Evolutionary conservation across 768 basidiomycete genomes (phyloP).

Genomic region (Dacryopinax primogenitus): DNA sequence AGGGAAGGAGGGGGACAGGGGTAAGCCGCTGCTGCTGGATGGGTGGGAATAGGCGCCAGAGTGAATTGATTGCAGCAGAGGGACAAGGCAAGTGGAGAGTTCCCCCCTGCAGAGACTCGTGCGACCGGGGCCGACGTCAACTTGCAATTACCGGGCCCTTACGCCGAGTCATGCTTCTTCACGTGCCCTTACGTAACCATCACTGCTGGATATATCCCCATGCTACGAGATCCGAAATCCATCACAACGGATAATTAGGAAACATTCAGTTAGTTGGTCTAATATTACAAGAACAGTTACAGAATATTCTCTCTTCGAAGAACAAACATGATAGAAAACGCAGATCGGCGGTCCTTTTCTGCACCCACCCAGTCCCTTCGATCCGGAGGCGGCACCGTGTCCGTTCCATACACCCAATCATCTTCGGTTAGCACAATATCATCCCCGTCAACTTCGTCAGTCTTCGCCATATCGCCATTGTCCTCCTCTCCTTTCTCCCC

Average conservation of each 20-base stretch:
- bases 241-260: background rate
- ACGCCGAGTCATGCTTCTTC: slow-evolving; percentile 4
- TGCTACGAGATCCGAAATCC: background rate
- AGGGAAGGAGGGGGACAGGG: background rate
- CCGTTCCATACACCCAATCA: slow-evolving; percentile 48
- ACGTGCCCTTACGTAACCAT: background rate
- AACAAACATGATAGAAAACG: slow-evolving; percentile 50
- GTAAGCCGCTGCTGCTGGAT: background rate
- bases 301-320: background rate
- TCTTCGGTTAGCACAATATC: slow-evolving; percentile 32
- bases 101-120: background rate
- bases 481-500: background rate
- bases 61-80: background rate
- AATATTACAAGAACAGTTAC: background rate
- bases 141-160: background rate
- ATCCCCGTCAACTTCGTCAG: slow-evolving; percentile 16
- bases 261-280: background rate
- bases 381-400: slow-evolving; percentile 30
- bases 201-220: background rate
- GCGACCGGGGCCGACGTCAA: background rate
- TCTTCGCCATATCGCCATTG: slow-evolving; percentile 19
- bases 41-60: background rate
- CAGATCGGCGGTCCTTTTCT: slow-evolving; percentile 65
- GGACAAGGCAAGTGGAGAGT: background rate
- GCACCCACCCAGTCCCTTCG: slow-evolving; percentile 62